phyloP scores from a whole-genome alignment of 352 stramenopile genomes.

The Halophytophthora polymorphica region DNA sequence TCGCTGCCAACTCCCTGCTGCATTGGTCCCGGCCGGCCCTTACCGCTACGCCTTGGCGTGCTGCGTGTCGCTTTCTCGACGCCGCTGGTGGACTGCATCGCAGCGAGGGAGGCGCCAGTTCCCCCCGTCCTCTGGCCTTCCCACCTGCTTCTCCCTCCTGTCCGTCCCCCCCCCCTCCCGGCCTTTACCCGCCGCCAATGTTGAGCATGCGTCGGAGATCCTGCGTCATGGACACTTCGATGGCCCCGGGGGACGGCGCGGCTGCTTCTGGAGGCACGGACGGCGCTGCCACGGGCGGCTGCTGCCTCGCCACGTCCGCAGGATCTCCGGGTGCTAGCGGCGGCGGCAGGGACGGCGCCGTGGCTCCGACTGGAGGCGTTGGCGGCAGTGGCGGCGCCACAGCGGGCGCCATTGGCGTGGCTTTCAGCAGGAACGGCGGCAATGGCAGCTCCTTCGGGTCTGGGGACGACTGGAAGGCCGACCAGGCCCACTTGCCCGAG shows the following conservation, averaged over 20 bases:
- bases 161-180: no score
- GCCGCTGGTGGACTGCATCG: no score
- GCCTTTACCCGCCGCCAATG: constrained; percentile 47
- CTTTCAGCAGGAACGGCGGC: constrained; percentile 58
- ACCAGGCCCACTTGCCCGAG: constrained; percentile 79
- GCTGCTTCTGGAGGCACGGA: constrained; percentile 34
- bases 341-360: constrained; percentile 18
- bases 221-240: constrained; percentile 78
- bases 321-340: constrained; percentile 8
- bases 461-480: constrained; percentile 78
- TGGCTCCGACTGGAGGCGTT: constrained; percentile 16
- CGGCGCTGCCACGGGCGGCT: constrained; percentile 23
- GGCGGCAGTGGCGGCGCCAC: constrained; percentile 16
- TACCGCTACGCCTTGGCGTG: no score
- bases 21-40: no score
- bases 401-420: constrained; percentile 4
- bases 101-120: no score
- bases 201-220: constrained; percentile 79
- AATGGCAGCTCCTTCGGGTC: constrained; percentile 70
- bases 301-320: constrained; percentile 11
- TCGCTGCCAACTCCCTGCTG: no score
- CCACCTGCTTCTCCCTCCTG: no score
- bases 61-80: no score
- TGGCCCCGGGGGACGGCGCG: constrained; percentile 27
- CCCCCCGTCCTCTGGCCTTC: no score